Conservation (phyloP, 2,329 filamentous ascomycete genomes). For the Pestalotiopsis sp. region DNA sequence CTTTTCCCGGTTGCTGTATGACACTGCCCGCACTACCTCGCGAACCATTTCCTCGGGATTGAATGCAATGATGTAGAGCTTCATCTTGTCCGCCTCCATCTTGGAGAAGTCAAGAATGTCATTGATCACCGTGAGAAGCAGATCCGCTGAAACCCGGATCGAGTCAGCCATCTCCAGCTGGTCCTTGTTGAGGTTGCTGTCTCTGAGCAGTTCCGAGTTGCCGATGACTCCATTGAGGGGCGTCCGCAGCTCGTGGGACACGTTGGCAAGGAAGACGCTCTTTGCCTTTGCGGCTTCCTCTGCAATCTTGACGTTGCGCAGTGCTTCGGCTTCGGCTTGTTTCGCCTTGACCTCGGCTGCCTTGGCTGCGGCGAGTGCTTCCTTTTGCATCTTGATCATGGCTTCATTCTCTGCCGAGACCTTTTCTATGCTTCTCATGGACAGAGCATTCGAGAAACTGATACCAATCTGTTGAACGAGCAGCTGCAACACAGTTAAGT, state of each 20-base stretch:
- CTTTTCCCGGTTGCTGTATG: slow-evolving; percentile 67
- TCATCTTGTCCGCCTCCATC: slow-evolving; percentile 86
- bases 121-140: slow-evolving; percentile 90
- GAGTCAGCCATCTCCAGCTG: slow-evolving; percentile 87
- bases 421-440: slow-evolving; percentile 73
- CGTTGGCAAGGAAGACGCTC: slow-evolving; percentile 78
- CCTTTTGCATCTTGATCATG: slow-evolving; percentile 78
- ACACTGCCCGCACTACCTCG: slow-evolving; percentile 67
- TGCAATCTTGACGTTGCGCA: slow-evolving; percentile 78
- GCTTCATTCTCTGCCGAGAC: slow-evolving; percentile 77
- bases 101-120: slow-evolving; percentile 96
- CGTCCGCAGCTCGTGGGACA: slow-evolving; percentile 80
- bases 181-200: slow-evolving; percentile 74
- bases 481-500: slow-evolving; percentile 67
- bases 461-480: slow-evolving; percentile 80
- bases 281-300: slow-evolving; percentile 85
- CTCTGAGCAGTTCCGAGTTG: slow-evolving; percentile 81
- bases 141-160: slow-evolving; percentile 82
- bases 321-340: slow-evolving; percentile 73
- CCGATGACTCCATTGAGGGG: slow-evolving; percentile 88
- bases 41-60: slow-evolving; percentile 69
- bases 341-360: slow-evolving; percentile 78
- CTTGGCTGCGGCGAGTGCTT: slow-evolving; percentile 70
- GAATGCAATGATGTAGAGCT: slow-evolving; percentile 73
- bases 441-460: slow-evolving; percentile 69